phyloP scores from a whole-genome alignment of 345 rosid genomes.

The Iberis pinnata region DNA sequence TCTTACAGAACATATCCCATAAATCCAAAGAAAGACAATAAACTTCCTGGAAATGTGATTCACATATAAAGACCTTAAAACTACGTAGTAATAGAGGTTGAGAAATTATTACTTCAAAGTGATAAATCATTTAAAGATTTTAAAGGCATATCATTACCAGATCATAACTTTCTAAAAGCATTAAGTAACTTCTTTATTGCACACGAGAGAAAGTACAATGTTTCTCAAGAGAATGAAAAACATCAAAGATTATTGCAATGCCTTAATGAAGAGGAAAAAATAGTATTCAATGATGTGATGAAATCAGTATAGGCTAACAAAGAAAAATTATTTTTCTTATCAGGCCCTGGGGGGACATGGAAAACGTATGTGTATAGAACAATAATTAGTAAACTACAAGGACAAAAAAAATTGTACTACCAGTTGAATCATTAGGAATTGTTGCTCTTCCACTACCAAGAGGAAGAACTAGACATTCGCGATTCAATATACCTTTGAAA shows the following conservation, averaged over 20 bases:
- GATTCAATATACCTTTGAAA: background rate
- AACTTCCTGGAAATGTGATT: background rate
- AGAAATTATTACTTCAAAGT: background rate
- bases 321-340: background rate
- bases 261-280: background rate
- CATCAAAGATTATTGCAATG: background rate
- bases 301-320: background rate
- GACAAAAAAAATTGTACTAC: background rate
- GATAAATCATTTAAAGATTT: background rate
- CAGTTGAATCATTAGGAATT: background rate
- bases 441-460: background rate
- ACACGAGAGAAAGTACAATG: background rate
- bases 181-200: background rate
- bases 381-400: background rate
- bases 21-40: background rate
- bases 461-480: background rate
- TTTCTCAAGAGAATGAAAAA: background rate
- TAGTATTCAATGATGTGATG: background rate
- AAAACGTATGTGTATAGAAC: background rate
- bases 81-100: background rate
- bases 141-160: background rate
- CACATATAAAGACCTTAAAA: background rate
- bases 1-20: background rate
- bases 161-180: background rate
- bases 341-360: background rate